phyloP scores from a whole-genome alignment of 1,284 basidiomycete species.

The Exsudoporus floridanus region DNA sequence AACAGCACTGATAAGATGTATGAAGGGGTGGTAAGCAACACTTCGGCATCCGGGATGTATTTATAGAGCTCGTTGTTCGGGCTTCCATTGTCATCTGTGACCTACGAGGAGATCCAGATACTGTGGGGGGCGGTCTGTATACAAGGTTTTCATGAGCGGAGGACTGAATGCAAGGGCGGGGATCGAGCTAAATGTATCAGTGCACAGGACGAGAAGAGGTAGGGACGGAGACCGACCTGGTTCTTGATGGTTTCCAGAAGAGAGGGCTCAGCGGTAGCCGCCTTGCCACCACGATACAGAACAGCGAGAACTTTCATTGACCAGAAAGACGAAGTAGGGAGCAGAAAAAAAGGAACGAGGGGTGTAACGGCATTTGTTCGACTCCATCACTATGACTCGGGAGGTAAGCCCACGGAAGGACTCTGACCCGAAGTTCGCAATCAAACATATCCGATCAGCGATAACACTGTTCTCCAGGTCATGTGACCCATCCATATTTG shows the following conservation, averaged over 20 bases:
- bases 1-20: not conserved
- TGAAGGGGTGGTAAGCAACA: too few species aligned
- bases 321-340: not conserved
- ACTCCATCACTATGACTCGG: not conserved
- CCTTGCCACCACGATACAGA: slow-evolving; percentile 42
- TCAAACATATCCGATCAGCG: too few species aligned
- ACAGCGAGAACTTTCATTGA: slow-evolving; percentile 42
- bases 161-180: slow-evolving; percentile 44
- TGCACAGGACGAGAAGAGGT: not conserved
- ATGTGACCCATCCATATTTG: too few species aligned
- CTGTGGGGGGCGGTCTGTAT: not conserved
- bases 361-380: not conserved
- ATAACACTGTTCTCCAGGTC: too few species aligned
- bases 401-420: not conserved
- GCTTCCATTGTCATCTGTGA: slow-evolving; percentile 56
- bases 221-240: slow-evolving; percentile 27
- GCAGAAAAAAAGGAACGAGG: not conserved
- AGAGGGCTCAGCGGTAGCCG: slow-evolving; percentile 49
- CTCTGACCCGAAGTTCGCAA: too few species aligned
- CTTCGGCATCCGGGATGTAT: too few species aligned
- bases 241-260: slow-evolving; percentile 61
- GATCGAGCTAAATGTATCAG: slow-evolving; percentile 36
- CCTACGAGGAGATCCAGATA: slow-evolving; percentile 27
- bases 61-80: slow-evolving; percentile 45
- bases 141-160: slow-evolving; percentile 47